These are phyloP conservation scores for Zizania palustris DNA, from an alignment of 202 grass and related monocot genomes.

Conservation along the genomic window DNA sequence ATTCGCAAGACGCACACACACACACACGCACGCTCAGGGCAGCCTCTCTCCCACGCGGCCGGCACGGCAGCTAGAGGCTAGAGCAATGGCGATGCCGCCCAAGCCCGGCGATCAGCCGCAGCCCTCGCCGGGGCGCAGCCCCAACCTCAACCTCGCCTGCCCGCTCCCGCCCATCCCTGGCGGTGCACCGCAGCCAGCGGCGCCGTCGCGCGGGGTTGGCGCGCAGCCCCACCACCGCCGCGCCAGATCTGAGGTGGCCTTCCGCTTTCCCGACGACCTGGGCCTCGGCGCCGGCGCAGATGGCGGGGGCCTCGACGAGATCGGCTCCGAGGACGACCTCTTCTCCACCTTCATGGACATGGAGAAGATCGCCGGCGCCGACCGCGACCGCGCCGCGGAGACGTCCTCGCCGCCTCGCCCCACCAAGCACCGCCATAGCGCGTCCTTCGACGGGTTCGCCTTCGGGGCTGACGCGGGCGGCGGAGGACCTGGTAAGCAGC, in stretches of 20 bases:
- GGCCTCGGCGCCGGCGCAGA: slow-evolving; percentile 42
- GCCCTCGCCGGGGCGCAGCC: slow-evolving; percentile 44
- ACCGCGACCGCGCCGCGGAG: slow-evolving; percentile 72
- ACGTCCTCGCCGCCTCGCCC: slow-evolving; percentile 59
- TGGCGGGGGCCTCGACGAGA: slow-evolving; percentile 67
- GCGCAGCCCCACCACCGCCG: slow-evolving; percentile 65
- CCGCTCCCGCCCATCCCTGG: slow-evolving; percentile 50
- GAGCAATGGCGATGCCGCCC: slow-evolving; percentile 60
- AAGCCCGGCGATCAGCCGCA: slow-evolving; percentile 61
- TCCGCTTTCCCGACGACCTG: slow-evolving; percentile 76
- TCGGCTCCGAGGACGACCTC: slow-evolving; percentile 91
- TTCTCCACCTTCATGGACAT: slow-evolving; percentile 99
- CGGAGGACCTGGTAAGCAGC: neutral
- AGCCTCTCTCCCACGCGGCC: neutral
- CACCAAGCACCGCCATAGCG: slow-evolving; percentile 87
- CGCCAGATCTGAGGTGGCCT: slow-evolving; percentile 98
- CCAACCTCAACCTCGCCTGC: slow-evolving; percentile 48
- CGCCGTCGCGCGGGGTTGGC: neutral
- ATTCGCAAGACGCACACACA: too few relatives aligned
- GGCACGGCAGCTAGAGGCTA: neutral
- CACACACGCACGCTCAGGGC: too few relatives aligned
- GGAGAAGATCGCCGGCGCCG: slow-evolving; percentile 75
- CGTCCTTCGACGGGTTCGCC: slow-evolving; percentile 83
- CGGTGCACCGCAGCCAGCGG: neutral
- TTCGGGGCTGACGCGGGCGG: slow-evolving; percentile 42